Conservation (phyloP, 805 yeast species). For the Tetrapisispora phaffii region DNA sequence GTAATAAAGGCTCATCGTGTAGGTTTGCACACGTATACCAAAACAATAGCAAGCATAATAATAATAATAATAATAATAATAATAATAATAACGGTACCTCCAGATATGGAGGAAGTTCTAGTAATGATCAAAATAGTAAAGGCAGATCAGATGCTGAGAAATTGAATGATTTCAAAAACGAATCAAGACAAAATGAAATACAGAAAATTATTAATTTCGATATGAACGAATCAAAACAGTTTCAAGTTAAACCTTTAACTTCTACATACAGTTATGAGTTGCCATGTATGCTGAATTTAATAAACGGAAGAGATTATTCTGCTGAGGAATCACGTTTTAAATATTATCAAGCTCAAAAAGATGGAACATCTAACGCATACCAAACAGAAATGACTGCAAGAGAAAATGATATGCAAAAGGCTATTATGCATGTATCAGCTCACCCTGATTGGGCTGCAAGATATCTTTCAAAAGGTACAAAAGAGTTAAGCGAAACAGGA, state of each 20-base stretch:
- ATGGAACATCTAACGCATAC: constrained; percentile 32
- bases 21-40: constrained; percentile 34
- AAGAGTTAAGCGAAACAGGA: constrained; percentile 22
- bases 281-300: constrained; percentile 41
- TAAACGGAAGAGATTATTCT: constrained; percentile 44
- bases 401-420: constrained; percentile 37
- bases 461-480: constrained; percentile 41
- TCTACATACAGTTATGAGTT: constrained; percentile 41
- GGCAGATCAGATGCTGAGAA: constrained; percentile 10
- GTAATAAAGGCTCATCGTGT: constrained; percentile 37
- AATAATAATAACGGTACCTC: neutral
- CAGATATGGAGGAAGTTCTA: neutral
- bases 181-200: constrained; percentile 16
- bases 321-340: constrained; percentile 43
- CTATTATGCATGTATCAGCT: constrained; percentile 30
- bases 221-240: constrained; percentile 8
- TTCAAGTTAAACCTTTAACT: constrained; percentile 30
- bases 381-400: constrained; percentile 35
- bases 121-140: neutral
- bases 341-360: constrained; percentile 34
- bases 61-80: neutral
- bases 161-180: constrained; percentile 18
- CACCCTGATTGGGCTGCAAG: constrained; percentile 46
- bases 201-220: constrained; percentile 24
- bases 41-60: neutral